Percentiles rank a stretch among this genome's conserved stretches.
Conservation (phyloP, 805 yeast species). For the Suhomyces kilbournensis region DNA sequence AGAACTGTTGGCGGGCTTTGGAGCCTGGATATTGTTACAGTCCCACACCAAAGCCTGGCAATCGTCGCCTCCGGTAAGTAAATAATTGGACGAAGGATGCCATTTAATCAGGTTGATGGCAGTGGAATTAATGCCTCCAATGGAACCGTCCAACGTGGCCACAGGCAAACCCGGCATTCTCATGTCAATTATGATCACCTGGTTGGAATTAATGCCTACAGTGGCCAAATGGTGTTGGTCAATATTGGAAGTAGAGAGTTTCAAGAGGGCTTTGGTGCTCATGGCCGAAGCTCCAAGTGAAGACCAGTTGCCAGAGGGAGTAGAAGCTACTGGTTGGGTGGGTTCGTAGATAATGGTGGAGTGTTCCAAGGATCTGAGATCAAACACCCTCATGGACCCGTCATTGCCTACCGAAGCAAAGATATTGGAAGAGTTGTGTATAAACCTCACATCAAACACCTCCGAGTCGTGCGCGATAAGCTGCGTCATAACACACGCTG, state of each 20-base stretch:
- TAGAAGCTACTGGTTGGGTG: constrained; percentile 7
- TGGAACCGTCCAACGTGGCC: constrained; percentile 56
- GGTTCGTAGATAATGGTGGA: constrained; percentile 94
- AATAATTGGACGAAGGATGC: constrained; percentile 72
- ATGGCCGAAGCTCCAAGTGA: constrained; percentile 3
- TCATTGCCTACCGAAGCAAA: constrained; percentile 95
- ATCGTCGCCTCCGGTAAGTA: constrained; percentile 68
- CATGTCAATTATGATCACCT: constrained; percentile 72
- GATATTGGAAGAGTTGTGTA: constrained; percentile 67
- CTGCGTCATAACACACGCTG: constrained; percentile 80
- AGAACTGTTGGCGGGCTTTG: background rate
- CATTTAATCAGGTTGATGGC: constrained; percentile 73
- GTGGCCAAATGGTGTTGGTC: constrained; percentile 86
- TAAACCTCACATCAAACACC: constrained; percentile 87
- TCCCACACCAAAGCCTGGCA: constrained; percentile 76
- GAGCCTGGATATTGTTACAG: constrained; percentile 29
- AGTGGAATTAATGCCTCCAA: constrained; percentile 49
- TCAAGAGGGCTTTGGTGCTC: constrained; percentile 58
- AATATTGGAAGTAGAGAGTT: constrained; percentile 72
- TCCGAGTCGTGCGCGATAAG: constrained; percentile 95
- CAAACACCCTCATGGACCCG: constrained; percentile 91
- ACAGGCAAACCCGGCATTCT: constrained; percentile 85
- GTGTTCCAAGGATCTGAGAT: constrained; percentile 83
- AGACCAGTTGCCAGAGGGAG: constrained; percentile 7
- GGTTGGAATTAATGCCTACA: constrained; percentile 65